Base-by-base conservation (phyloP, 75 land plant species). In the Cryptomeria japonica region DNA sequence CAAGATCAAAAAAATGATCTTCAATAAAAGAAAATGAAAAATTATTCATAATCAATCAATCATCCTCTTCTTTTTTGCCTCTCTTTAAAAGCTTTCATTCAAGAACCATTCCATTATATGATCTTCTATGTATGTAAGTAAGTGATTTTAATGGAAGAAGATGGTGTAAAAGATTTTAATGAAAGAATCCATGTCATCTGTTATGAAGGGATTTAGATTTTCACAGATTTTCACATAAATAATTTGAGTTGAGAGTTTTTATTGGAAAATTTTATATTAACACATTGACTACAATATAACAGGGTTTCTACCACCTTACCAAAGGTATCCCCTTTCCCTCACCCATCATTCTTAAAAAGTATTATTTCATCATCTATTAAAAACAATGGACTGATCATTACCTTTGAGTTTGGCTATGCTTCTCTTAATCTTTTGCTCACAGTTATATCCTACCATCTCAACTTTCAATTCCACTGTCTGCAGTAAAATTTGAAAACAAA, bases 381-480 rank as follows among this genome's bases (percentile, higher is more conserved):
- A 51, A 51, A 13, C 53, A 51, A 14, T 51, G 14, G 55, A 25
- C 44, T 37, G 84, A 83, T 44, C 0, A 41, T 28, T 84, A 93
- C 94, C 94, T 88, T 87, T 93, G 7, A 93, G 49, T 90, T 93
- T 93, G 3, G 94, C 90, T 15, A 93, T 89, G 82, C 91, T 88
- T 80, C 87, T 93, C 56, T 91, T 89, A 1, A 93, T 89, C 61
- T 89, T 93, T 72, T 90, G 91, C 86, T 93, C 94, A 22, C 87
- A 86, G 82, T 91, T 92, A 80, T 90, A 84, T 47, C 92, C 92
- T 15, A 89, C 91, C 94, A 91, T 93, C 87, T 91, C 94, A 53
- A 93, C 94, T 84, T 93, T 93, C 88, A 93, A 61, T 78, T 93
- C 94, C 41, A 93, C 87, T 5, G 88, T 91, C 92, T 91, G 92